Conservation (phyloP, 495 filamentous ascomycete species). For the Friedmanniomyces simplex region DNA sequence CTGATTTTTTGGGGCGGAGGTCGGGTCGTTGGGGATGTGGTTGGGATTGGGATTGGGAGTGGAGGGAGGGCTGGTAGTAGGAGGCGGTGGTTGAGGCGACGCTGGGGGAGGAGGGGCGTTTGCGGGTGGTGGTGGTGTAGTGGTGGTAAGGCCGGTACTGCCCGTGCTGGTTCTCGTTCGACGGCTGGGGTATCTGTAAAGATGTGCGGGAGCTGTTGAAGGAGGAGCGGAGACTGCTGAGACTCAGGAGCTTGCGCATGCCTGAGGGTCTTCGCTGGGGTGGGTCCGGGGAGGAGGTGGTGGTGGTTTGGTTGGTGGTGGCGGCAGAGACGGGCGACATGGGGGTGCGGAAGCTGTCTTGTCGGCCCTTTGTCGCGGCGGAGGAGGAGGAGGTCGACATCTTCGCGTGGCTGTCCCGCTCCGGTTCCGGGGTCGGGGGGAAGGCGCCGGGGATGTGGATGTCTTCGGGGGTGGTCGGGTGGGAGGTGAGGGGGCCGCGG, state of each 20-base stretch:
- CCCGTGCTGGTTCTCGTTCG: neutral
- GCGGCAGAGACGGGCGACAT: slow-evolving; percentile 19
- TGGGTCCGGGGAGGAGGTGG: slow-evolving; percentile 2
- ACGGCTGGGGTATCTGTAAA: neutral
- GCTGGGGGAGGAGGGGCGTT: slow-evolving; percentile 13
- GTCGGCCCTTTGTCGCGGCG: neutral
- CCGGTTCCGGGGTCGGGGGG: slow-evolving; percentile 8
- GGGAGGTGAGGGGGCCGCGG: slow-evolving; percentile 31
- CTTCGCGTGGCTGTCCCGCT: neutral
- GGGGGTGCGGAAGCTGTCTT: slow-evolving; percentile 13
- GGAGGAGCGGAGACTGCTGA: slow-evolving; percentile 15
- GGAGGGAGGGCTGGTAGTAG: slow-evolving; percentile 7
- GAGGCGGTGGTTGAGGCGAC: slow-evolving; percentile 4
- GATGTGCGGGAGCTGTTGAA: slow-evolving; percentile 20
- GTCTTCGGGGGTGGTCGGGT: slow-evolving; percentile 27
- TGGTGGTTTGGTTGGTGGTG: slow-evolving; percentile 1
- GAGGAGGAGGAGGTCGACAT: neutral
- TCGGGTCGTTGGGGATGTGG: neutral
- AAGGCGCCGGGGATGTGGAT: slow-evolving; percentile 2
- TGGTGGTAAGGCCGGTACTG: neutral
- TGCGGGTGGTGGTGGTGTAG: slow-evolving; percentile 5
- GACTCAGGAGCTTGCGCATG: slow-evolving; percentile 27
- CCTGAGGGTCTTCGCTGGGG: slow-evolving; percentile 22
- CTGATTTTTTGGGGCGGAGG: slow-evolving; percentile 10
- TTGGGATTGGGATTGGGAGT: neutral